A percentile compares a stretch with the other conserved stretches of the same genome.
phyloP scores from a whole-genome alignment of 2,329 filamentous ascomycete genomes.

The Calonectria hongkongensis region DNA sequence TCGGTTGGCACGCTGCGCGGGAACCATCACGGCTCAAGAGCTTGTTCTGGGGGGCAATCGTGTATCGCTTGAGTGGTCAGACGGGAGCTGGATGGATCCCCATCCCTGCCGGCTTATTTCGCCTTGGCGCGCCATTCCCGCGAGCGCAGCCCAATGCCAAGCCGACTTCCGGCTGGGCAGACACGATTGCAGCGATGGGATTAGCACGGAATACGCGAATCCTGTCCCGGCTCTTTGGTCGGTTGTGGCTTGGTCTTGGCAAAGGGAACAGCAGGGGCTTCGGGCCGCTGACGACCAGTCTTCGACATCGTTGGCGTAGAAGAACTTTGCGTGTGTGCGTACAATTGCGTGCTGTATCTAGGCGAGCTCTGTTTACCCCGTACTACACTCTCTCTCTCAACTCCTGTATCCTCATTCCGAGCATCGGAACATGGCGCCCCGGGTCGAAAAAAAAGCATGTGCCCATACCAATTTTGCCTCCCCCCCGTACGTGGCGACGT shows the following conservation, averaged over 20 bases:
- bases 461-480: neutral
- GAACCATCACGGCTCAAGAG: neutral
- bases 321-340: too few relatives aligned
- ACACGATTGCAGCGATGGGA: neutral
- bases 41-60: neutral
- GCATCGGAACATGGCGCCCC: neutral
- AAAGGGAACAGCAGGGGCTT: neutral
- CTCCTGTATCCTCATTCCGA: too few relatives aligned
- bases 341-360: too few relatives aligned
- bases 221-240: neutral
- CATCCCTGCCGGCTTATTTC: constrained; percentile 1
- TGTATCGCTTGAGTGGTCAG: neutral
- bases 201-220: neutral
- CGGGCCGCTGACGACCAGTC: too few relatives aligned
- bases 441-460: neutral
- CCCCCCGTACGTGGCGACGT: neutral
- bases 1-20: neutral
- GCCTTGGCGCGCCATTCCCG: neutral
- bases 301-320: too few relatives aligned
- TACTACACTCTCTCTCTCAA: too few relatives aligned
- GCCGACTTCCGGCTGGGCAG: constrained; percentile 7
- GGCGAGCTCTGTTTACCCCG: too few relatives aligned
- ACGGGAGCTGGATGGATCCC: neutral
- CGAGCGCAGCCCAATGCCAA: neutral
- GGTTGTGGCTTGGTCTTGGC: neutral